Base-by-base conservation (phyloP, 2,329 filamentous ascomycete species). In the Exutisphaerella laricina region DNA sequence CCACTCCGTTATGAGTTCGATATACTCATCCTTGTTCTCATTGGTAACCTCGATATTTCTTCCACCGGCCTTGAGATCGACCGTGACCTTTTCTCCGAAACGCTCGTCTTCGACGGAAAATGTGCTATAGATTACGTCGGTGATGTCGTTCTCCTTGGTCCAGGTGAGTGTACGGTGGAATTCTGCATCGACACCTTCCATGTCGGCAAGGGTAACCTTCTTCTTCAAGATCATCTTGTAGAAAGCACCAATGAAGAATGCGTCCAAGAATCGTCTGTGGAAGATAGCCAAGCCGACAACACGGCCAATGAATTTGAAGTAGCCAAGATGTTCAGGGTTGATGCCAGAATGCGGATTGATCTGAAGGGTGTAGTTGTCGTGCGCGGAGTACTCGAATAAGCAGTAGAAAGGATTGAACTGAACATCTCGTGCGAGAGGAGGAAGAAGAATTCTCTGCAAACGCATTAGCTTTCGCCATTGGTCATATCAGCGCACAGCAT, bases 331-430 rank as follows among this genome's bases (percentile, higher is more conserved):
- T 70, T 98, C 92, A 1, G 92, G 92, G 68, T 98, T 98, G 70
- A 98, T 97, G 53, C 92, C 92, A 14, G 92, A 98, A 68, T 98
- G 92, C 33, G 92, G 92, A 71, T 98, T 98, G 73, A 98, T 98
- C 70, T 98, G 92, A 42, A 98, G 84, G 21, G 92, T 98, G 71
- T 98, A 98, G 72, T 98, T 98, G 79, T 98, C 92, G 73, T 98
- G 92, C 28, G 92, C 92, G 18, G 92, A 97, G 69, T 98, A 98
- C 70, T 98, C 92, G 73, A 98, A 98, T 41, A 98, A 76, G 66
- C 92, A 98, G 73, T 98, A 98, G 71, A 98, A 98, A 22, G 92
- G 92, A 67, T 98, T 98, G 73, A 98, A 98, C 92, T 98, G 73
- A 98, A 98, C 92, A 98, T 98, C 73, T 98, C 92, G 70, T 98